phyloP scores from a whole-genome alignment of 305 asterid genomes.

The Fraxinus albicans region DNA sequence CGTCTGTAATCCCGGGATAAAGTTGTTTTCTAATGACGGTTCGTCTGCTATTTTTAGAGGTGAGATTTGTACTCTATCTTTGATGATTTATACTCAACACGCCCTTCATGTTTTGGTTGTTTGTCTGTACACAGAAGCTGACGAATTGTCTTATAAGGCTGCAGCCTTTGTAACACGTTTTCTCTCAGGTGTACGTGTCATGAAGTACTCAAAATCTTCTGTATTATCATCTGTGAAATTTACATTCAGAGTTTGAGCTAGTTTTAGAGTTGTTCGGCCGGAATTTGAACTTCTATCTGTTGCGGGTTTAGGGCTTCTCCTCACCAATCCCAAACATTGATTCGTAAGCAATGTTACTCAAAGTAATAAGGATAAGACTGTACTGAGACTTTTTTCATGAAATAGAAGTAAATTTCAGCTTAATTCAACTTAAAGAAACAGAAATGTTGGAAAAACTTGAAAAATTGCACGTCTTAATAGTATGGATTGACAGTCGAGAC shows the following conservation, averaged over 20 bases:
- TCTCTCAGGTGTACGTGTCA: conserved; percentile 20
- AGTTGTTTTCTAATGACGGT: conserved; percentile 19
- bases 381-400: background rate
- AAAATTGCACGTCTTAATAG: background rate
- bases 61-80: conserved; percentile 19
- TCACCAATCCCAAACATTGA: background rate
- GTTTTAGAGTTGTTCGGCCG: background rate
- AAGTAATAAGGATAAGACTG: background rate
- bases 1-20: conserved; percentile 13
- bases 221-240: background rate
- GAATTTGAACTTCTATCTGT: background rate
- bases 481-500: background rate
- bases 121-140: conserved; percentile 25
- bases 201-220: background rate
- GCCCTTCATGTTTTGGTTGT: conserved; percentile 37
- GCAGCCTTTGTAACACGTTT: conserved; percentile 27
- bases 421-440: background rate
- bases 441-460: background rate
- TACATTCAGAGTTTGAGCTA: background rate
- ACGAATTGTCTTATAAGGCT: conserved; percentile 27
- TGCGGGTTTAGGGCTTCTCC: background rate
- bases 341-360: background rate
- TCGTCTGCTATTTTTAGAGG: conserved; percentile 34
- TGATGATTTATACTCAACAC: conserved; percentile 23
- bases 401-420: background rate